These are phyloP conservation scores for Cercospora sp. DNA, from an alignment of 2,329 filamentous ascomycete genomes.

Conservation along the genomic window DNA sequence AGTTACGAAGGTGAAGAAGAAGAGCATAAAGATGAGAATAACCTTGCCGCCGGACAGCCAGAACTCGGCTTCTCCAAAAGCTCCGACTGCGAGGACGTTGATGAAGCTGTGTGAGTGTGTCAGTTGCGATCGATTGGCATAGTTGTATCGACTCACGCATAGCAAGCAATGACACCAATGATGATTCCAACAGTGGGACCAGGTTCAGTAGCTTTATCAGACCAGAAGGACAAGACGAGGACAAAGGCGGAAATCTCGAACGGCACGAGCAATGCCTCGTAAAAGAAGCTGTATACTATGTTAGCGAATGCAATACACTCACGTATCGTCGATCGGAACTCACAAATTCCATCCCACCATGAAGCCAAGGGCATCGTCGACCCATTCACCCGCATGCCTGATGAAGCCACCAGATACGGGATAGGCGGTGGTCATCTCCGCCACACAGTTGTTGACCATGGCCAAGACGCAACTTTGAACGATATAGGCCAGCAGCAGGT, in stretches of 20 bases:
- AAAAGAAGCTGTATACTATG: conserved; percentile 38
- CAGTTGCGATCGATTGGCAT: conserved; percentile 20
- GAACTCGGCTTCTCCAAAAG: conserved; percentile 48
- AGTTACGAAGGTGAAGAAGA: conserved; percentile 43
- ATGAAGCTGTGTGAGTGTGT: conserved; percentile 35
- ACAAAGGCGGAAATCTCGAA: conserved; percentile 54
- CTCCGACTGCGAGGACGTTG: conserved; percentile 50
- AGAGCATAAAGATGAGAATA: conserved; percentile 48
- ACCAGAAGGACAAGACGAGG: conserved; percentile 45
- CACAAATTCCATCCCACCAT: conserved; percentile 39
- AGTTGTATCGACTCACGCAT: conserved; percentile 39
- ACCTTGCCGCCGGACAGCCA: conserved; percentile 58
- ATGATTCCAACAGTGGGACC: conserved; percentile 40
- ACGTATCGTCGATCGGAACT: too few species aligned
- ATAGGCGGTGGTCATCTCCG: conserved; percentile 65
- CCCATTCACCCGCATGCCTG: conserved; percentile 64
- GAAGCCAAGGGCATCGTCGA: conserved; percentile 64
- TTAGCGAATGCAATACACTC: neutral
- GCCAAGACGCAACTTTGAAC: conserved; percentile 59
- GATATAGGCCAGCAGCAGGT: conserved; percentile 60
- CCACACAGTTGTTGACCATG: conserved; percentile 65
- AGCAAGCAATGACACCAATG: conserved; percentile 46
- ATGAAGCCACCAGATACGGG: conserved; percentile 65
- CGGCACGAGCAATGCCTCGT: conserved; percentile 53
- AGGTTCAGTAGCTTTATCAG: conserved; percentile 40